phyloP scores from a whole-genome alignment of 106 monocot species.

The Dactylorhiza incarnata region DNA sequence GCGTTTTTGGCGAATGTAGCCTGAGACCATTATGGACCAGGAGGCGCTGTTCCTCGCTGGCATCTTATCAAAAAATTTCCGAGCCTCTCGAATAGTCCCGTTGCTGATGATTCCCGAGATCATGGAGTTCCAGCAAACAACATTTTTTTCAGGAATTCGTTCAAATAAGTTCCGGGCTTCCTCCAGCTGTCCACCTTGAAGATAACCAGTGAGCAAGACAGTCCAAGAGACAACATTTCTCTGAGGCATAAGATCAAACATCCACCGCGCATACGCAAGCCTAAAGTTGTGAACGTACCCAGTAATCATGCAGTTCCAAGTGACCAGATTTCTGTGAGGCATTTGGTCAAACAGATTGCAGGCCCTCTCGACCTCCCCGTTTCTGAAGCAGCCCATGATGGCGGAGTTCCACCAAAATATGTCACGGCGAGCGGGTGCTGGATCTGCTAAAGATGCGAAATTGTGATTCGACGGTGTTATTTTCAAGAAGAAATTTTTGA shows the following conservation, averaged over 20 bases:
- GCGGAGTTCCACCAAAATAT: slow-evolving; percentile 52
- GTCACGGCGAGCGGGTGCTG: slow-evolving; percentile 13
- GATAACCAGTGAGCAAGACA: slow-evolving; percentile 47
- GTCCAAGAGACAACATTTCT: slow-evolving; percentile 46
- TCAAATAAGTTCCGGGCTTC: slow-evolving; percentile 52
- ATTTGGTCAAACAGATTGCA: slow-evolving; percentile 39
- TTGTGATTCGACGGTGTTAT: background rate
- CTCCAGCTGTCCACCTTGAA: slow-evolving; percentile 26
- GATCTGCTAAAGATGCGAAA: background rate
- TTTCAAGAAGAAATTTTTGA: background rate
- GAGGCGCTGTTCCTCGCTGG: slow-evolving; percentile 39
- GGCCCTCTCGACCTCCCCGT: slow-evolving; percentile 31
- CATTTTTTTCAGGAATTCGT: slow-evolving; percentile 49
- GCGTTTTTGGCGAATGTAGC: slow-evolving; percentile 38
- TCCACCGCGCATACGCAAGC: slow-evolving; percentile 21
- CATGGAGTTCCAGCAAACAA: slow-evolving; percentile 73
- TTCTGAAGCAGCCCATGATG: slow-evolving; percentile 36
- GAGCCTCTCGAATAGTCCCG: slow-evolving; percentile 29
- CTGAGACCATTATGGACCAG: slow-evolving; percentile 58
- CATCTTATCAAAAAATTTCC: slow-evolving; percentile 61
- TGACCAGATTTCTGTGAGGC: slow-evolving; percentile 47
- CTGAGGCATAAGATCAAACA: slow-evolving; percentile 41
- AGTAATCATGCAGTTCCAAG: slow-evolving; percentile 72
- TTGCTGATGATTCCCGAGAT: slow-evolving; percentile 35
- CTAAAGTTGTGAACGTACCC: slow-evolving; percentile 27